Base-by-base conservation (phyloP, 305 asterid species). In the Fraxinus sp. region DNA sequence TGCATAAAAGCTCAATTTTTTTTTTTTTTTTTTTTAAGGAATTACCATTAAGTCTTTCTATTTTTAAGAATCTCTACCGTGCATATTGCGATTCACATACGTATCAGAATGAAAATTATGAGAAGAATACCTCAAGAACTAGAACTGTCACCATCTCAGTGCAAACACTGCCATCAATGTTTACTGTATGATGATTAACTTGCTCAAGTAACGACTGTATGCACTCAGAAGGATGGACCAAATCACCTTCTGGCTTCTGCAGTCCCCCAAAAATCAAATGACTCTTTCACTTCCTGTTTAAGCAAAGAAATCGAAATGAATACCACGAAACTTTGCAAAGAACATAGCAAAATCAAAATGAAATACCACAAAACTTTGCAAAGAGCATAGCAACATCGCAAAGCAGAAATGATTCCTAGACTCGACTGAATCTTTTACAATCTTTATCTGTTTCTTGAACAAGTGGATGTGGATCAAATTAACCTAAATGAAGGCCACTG, bases 181-280 rank as follows among this genome's bases (percentile, higher is more conserved):
- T 94, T 18, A 93, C 97, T 86, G 83, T 85, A 87, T 94, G 98
- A 83, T 89, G 95, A 87, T 95, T 88, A 85, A 94, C 97, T 88
- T 92, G 96, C 91, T 92, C 98, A 36, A 93, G 98, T 95, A 93
- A 83, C 85, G 89, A 93, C 81, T 93, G 97, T 92, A 94, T 86
- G 89, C 98, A 93, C 73, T 90, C 98, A 79, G 93, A 95, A 57
- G 95, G 93, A 86, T 90, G 97, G 83, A 90, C 30, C 41, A 83
- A 84, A 85, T 84, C 90, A 32, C 93, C 96, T 84, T 91, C 95
- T 71, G 82, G 89, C 96, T 84, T 91, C 95, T 71, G 82, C 90
- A 14, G 97, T 87, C 49, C 80, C 86, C 98, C 98, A 94, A 28
- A 83, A 86, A 74, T 88, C 85, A 84, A 94, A 93, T 81, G 92